Evolutionary conservation across 768 basidiomycete genomes (phyloP), one percentile per base, ranked within the genome.

Genomic region (Russula ochroleuca): DNA sequence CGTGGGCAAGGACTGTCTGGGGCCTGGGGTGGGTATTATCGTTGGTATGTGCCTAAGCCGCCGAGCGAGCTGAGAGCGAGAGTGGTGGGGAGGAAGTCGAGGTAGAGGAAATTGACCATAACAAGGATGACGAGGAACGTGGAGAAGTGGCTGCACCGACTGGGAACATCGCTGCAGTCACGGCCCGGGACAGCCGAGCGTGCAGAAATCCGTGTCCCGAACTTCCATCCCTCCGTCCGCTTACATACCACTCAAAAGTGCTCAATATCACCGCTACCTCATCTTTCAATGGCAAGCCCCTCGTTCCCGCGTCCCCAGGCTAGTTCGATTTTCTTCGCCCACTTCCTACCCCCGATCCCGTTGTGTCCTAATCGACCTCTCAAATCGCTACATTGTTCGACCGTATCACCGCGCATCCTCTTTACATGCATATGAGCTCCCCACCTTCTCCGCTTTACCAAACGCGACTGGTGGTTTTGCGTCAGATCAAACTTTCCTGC

Each of bases 401-500:
- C 23, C 82, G n/a, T n/a, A n/a, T n/a, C n/a, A n/a, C n/a, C n/a
- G 79, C 58, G 85, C 83, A 0, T 73, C 78, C 1, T 62, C 73
- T 17, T 73, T 88, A 14, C 81, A 87, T 66, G 69, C 76, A 23
- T 73, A 77, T 1, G 68, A 73, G 10, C 73, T 79, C 0, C 85
- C 83, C 73, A 79, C 82, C 49, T 74, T 80, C 4, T 79, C 81
- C 1, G 78, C 84, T 1, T 98, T 45, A 79, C 98, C 53, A 21
- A 52, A 67, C 21, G 56, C 38, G 23, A 15, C 17, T 0, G 51
- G 62, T 31, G 14, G 51, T n/a, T 63, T 51, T 6, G 43, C 35
- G 4, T 59, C 58, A 1, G 63, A 64, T 55, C 63, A 33, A 10
- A 37, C 52, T 11, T 64, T 64, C 31, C 17, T 59, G 31, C 63